Evolutionary conservation across 495 filamentous ascomycete species (phyloP).

Genomic region (Tricharina praecox): DNA sequence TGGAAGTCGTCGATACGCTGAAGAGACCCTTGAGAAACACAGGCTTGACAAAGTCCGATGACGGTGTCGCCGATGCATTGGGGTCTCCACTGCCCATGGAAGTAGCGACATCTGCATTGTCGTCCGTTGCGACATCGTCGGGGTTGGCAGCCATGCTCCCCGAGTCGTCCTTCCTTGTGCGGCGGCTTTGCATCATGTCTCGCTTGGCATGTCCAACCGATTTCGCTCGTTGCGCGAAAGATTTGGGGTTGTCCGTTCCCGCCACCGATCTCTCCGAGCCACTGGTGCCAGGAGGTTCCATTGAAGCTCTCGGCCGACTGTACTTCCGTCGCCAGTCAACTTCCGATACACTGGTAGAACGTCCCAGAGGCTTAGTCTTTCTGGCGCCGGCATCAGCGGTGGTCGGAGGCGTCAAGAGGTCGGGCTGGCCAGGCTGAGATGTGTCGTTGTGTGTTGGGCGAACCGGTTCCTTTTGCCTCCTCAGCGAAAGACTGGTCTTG

Average conservation of each 20-base stretch:
- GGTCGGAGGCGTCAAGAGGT: conserved; percentile 53
- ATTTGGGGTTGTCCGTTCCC: conserved; percentile 31
- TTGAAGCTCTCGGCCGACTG: conserved; percentile 39
- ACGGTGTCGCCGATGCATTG: conserved; percentile 15
- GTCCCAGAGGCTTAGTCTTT: conserved; percentile 44
- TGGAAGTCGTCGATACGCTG: conserved; percentile 91
- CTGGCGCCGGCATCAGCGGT: conserved; percentile 43
- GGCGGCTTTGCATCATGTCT: conserved; percentile 42
- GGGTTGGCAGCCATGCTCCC: conserved; percentile 8
- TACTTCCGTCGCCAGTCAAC: conserved; percentile 57
- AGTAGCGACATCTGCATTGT: conserved; percentile 15
- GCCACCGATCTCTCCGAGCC: conserved; percentile 55
- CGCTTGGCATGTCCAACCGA: conserved; percentile 59
- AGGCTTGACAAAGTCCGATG: conserved; percentile 47
- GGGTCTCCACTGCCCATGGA: conserved; percentile 24
- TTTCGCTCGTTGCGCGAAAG: conserved; percentile 52
- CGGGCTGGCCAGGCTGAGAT: conserved; percentile 48
- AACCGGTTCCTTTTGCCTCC: conserved; percentile 46
- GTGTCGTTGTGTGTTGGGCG: conserved; percentile 31
- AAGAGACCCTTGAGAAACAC: conserved; percentile 96
- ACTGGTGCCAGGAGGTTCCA: conserved; percentile 46
- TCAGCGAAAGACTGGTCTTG: conserved; percentile 68
- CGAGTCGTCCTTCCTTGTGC: conserved; percentile 66
- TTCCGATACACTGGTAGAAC: conserved; percentile 75
- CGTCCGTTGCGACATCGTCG: conserved; percentile 18